These are phyloP conservation scores for Vararia minispora DNA, from an alignment of 768 basidiomycete species.

Conservation along the genomic window DNA sequence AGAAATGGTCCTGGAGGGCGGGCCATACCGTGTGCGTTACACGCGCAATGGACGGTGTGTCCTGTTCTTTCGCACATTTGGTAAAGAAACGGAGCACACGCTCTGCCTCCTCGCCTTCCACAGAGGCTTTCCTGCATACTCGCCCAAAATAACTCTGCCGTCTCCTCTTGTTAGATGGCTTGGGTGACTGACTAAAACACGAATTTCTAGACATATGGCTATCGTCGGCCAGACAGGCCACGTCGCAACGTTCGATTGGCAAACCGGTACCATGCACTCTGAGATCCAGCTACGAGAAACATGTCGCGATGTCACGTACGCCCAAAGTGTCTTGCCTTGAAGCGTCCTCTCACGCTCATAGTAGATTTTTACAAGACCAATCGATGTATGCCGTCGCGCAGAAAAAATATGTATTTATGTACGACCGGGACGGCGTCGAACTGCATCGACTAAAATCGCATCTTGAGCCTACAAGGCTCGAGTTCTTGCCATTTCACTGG, in stretches of 20 bases:
- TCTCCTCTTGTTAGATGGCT: too few relatives aligned
- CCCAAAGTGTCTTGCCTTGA: constrained; percentile 6
- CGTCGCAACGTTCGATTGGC: constrained; percentile 91
- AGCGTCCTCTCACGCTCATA: background rate
- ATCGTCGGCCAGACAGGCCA: constrained; percentile 78
- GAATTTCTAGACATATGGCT: constrained; percentile 69
- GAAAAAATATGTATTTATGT: constrained; percentile 92
- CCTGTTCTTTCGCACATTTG: background rate
- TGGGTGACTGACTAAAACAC: too few relatives aligned
- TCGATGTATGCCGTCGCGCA: constrained; percentile 93
- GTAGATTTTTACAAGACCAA: constrained; percentile 85
- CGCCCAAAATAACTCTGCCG: background rate
- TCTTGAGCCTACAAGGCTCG: constrained; percentile 81
- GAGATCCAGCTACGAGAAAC: constrained; percentile 88
- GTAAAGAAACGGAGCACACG: background rate
- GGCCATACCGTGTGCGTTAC: constrained; percentile 77
- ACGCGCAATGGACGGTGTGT: constrained; percentile 83
- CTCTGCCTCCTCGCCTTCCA: background rate
- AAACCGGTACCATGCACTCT: constrained; percentile 71
- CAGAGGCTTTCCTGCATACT: background rate
- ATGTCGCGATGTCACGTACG: constrained; percentile 84
- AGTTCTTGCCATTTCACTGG: constrained; percentile 95
- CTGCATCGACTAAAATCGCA: constrained; percentile 76
- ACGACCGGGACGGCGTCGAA: constrained; percentile 90
- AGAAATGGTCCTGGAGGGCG: constrained; percentile 77